Base-by-base conservation (phyloP, 2,329 filamentous ascomycete genomes). In the Fusarium buharicum region DNA sequence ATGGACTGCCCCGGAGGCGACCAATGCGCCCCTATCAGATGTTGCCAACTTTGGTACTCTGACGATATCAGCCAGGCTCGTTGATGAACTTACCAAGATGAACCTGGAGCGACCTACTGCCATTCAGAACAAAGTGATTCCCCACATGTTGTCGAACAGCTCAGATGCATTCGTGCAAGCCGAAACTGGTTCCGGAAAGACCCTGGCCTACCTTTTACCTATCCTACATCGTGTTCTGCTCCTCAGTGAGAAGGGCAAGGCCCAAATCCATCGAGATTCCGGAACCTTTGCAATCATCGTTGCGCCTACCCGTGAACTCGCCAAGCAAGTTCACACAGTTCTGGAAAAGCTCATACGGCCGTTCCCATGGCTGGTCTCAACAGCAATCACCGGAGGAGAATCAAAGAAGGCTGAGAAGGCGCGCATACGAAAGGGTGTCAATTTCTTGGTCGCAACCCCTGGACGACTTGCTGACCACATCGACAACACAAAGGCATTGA, bases 111-210 rank as follows among this genome's bases (percentile, higher is more conserved):
- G 92, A 0, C 95, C 95, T 6, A 99, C 95, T 0, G 92, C 92
- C 1, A 97, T 99, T 73, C 95, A 99, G 77, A 93, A 93, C 69
- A 92, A 91, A 60, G 90, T 94, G 1, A 89, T 99, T 34, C 84
- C 90, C 37, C 89, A 95, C 68, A 79, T 99, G 59, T 77, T 96
- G 39, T 88, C 88, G 37, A 89, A 90, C 49, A 90, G 96, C 68
- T 88, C 86, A 40, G 95, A 99, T 79, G 93, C 93, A 3, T 99
- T 99, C 70, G 90, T 99, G 30, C 95, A 98, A 75, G 96, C 95
- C 3, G 90, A 99, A 78, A 99, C 95, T 0, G 95, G 95, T 67
- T 99, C 95, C 0, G 95, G 95, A 78, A 99, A 99, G 79, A 99
- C 95, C 0, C 79, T 99, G 58, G 92, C 95, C n/a, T 99, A 99